Evolutionary conservation across 345 rosid genomes (phyloP), one percentile per base, ranked within the genome.

Genomic region (Pseudoturritis turrita): DNA sequence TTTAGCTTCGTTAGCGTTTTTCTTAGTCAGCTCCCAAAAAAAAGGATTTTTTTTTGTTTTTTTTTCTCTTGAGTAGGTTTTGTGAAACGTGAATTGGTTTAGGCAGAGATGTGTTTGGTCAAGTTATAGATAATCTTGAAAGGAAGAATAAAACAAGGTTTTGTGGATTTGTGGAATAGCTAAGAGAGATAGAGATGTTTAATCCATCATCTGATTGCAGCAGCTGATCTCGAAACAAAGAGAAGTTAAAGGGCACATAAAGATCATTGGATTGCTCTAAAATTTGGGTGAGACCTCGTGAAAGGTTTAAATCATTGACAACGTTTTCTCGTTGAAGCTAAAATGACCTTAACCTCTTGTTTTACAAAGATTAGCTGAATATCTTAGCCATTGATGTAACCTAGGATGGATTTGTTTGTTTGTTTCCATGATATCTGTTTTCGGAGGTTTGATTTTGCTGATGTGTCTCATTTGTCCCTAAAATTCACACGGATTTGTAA

Each of bases 241-340:
- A 52, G 46, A 68, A 18, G 56, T 63, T 45, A 53, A 73, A 35
- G 58, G 72, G 47, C 40, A 21, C 62, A 62, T 54, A 63, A 76
- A 69, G 79, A 70, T 75, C 70, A 62, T 61, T 76, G 70, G 70
- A 75, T 69, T 68, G 51, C 74, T 75, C 79, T 69, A 19, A 6
- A 11, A 13, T 57, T 56, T 66, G 43, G 59, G 49, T 65, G 72
- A 46, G 53, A 64, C 57, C 76, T 72, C 76, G 5, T 44, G 31
- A 44, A 55, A 62, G 43, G 70, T 72, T 53, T 1, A 5, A 46
- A 29, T 53, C 41, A 26, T 25, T 37, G 59, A 28, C 26, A 46
- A 57, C 44, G 65, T 33, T 35, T 33, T 4, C 17, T 56, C 55
- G 63, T 25, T 47, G 57, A 36, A 18, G 9, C 59, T 46, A 17